phyloP scores from a whole-genome alignment of 352 stramenopile species.

The Phytophthora colocasiae region DNA sequence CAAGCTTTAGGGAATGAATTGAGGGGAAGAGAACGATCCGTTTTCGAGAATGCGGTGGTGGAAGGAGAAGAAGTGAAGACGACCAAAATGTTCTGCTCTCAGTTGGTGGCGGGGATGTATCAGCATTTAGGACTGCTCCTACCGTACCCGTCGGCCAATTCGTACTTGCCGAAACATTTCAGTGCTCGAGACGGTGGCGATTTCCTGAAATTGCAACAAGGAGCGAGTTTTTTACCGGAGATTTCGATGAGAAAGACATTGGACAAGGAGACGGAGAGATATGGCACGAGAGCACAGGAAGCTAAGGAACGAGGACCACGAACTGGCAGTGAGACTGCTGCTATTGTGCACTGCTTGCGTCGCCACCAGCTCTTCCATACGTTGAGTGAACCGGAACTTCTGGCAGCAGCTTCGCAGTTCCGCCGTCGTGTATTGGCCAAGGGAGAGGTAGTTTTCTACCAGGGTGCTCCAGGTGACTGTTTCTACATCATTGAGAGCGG shows the following conservation, averaged over 20 bases:
- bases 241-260: constrained; percentile 66
- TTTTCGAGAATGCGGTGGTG: constrained; percentile 86
- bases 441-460: constrained; percentile 88
- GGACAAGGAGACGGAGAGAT: constrained; percentile 38
- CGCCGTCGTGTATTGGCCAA: constrained; percentile 57
- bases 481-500: constrained; percentile 86
- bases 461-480: constrained; percentile 73
- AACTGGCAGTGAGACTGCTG: constrained; percentile 40
- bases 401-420: constrained; percentile 62
- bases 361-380: constrained; percentile 87
- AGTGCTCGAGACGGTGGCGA: constrained; percentile 52
- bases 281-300: constrained; percentile 43
- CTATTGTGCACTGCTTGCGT: constrained; percentile 73
- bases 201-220: constrained; percentile 84
- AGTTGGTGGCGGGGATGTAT: constrained; percentile 81
- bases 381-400: constrained; percentile 71
- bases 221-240: constrained; percentile 72
- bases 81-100: constrained; percentile 85
- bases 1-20: constrained; percentile 65
- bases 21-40: constrained; percentile 67
- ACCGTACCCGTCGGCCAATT: constrained; percentile 85
- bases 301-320: constrained; percentile 38
- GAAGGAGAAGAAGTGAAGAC: constrained; percentile 36
- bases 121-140: constrained; percentile 81
- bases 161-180: constrained; percentile 91